Percentiles rank a stretch among this genome's conserved stretches.
phyloP scores from a whole-genome alignment of 2,329 filamentous ascomycete genomes.

The Colletotrichum godetiae region DNA sequence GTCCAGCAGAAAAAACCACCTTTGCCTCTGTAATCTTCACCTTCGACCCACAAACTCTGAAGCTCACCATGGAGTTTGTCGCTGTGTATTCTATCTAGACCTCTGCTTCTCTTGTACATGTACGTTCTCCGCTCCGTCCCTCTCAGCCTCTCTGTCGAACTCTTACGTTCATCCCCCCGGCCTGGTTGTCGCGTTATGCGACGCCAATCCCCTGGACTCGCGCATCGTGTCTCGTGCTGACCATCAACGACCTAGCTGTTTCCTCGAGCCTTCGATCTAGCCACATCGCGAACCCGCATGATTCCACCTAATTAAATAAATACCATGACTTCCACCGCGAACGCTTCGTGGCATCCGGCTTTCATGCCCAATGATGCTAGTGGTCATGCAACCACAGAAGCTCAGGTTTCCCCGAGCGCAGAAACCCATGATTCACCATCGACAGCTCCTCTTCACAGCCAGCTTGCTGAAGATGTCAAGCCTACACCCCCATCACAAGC shows the following conservation, averaged over 20 bases:
- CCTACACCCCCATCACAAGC: neutral
- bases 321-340: slow-evolving; percentile 49
- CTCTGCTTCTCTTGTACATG: slow-evolving; percentile 33
- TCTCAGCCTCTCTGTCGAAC: neutral
- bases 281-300: slow-evolving; percentile 22
- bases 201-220: slow-evolving; percentile 22
- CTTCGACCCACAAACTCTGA: slow-evolving; percentile 21
- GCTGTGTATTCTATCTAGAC: slow-evolving; percentile 31
- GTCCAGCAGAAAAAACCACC: slow-evolving; percentile 15
- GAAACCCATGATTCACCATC: slow-evolving; percentile 1
- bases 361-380: slow-evolving; percentile 48
- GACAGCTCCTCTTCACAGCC: neutral
- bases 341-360: slow-evolving; percentile 54
- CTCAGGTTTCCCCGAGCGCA: slow-evolving; percentile 4
- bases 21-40: slow-evolving; percentile 16
- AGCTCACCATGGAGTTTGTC: slow-evolving; percentile 30
- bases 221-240: slow-evolving; percentile 38
- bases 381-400: slow-evolving; percentile 33
- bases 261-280: slow-evolving; percentile 27
- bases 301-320: slow-evolving; percentile 37
- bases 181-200: slow-evolving; percentile 23
- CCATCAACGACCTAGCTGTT: slow-evolving; percentile 43
- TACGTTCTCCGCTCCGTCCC: slow-evolving; percentile 8
- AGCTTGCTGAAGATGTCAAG: slow-evolving; percentile 7
- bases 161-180: neutral